A percentile compares a stretch with the other conserved stretches of the same genome.
These are phyloP conservation scores for Hygrocybe coccinea DNA, from an alignment of 768 basidiomycete species.

Conservation along the genomic window DNA sequence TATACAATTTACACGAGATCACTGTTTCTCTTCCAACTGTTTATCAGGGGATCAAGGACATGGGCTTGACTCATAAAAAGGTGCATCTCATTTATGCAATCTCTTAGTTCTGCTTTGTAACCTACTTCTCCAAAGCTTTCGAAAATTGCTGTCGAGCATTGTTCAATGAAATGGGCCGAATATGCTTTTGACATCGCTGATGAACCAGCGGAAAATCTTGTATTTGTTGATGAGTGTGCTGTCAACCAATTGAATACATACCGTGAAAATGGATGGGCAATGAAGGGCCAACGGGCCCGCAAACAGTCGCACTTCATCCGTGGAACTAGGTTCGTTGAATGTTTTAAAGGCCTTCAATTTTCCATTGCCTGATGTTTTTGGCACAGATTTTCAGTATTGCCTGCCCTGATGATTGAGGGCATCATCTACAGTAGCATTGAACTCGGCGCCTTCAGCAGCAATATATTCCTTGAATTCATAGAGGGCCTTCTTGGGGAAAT, in stretches of 20 bases:
- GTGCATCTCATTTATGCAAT: no score
- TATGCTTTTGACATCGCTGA: neutral
- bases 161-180: no score
- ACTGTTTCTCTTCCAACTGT: no score
- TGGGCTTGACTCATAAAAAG: no score
- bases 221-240: no score
- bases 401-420: neutral
- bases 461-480: neutral
- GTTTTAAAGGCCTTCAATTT: neutral
- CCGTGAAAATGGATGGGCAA: neutral
- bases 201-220: neutral
- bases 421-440: neutral
- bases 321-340: neutral
- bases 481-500: neutral
- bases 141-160: no score
- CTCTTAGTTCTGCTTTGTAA: no score
- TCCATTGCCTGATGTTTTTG: neutral
- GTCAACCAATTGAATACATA: no score
- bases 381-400: neutral
- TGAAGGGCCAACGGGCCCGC: neutral
- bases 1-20: no score
- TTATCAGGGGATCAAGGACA: no score
- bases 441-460: neutral
- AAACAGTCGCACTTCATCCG: neutral
- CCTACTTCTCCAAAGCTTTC: no score